Conservation (phyloP, 306 rosid genomes). For the Ormosia semicastrata region DNA sequence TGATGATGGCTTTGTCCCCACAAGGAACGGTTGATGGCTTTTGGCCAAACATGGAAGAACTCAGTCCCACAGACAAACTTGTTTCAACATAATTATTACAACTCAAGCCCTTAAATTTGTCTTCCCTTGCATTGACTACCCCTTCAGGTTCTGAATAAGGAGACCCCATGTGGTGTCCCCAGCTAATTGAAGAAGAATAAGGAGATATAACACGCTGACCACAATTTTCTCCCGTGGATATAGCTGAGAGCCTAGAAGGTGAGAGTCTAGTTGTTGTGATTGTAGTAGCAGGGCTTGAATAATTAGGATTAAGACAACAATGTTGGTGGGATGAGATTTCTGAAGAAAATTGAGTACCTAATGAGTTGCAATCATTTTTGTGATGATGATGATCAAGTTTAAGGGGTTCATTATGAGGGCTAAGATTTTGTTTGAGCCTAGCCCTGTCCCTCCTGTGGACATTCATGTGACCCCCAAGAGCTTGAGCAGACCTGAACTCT, state of each 20-base stretch:
- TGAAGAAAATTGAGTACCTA: slow-evolving; percentile 27
- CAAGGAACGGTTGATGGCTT: slow-evolving; percentile 26
- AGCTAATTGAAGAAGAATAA: slow-evolving; percentile 12
- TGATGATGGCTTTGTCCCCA: slow-evolving; percentile 26
- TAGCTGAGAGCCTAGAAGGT: slow-evolving; percentile 3
- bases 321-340: slow-evolving; percentile 1
- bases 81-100: slow-evolving; percentile 48
- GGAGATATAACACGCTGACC: neutral
- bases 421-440: slow-evolving; percentile 57
- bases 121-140: slow-evolving; percentile 2
- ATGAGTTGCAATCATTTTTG: slow-evolving; percentile 23
- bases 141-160: slow-evolving; percentile 7
- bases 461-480: slow-evolving; percentile 98
- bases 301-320: neutral
- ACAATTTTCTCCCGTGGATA: neutral
- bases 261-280: slow-evolving; percentile 7
- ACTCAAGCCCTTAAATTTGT: slow-evolving; percentile 13
- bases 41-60: slow-evolving; percentile 42
- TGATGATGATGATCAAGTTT: neutral
- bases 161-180: slow-evolving; percentile 7
- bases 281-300: slow-evolving; percentile 13
- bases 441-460: slow-evolving; percentile 91
- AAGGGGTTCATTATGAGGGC: slow-evolving; percentile 14
- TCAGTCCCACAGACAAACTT: slow-evolving; percentile 51
- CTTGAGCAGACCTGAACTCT: slow-evolving; percentile 94